phyloP scores from a whole-genome alignment of 2,329 filamentous ascomycete species.

The Emmonsia crescens region DNA sequence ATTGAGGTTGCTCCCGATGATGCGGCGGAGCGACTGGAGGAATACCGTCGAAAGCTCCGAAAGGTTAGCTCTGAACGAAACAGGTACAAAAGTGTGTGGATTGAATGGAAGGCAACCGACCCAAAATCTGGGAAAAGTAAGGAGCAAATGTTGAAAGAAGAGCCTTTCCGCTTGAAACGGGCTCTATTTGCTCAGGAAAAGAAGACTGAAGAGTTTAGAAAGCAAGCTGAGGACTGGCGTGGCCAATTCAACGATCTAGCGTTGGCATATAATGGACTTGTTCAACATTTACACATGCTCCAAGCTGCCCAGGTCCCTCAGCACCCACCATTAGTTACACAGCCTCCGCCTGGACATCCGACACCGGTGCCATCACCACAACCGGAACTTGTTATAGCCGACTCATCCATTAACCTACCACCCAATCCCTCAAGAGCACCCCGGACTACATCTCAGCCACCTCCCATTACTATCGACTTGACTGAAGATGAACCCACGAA shows the following conservation, averaged over 20 bases:
- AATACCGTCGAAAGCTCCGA: conserved; percentile 16
- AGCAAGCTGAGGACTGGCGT: conserved; percentile 21
- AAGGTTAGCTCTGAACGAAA: conserved; percentile 21
- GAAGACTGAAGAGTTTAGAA: conserved; percentile 18
- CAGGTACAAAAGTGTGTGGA: conserved; percentile 19
- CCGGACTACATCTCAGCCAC: conserved; percentile 1
- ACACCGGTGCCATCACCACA: not conserved
- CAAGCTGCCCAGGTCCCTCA: not conserved
- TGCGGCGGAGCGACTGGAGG: conserved; percentile 16
- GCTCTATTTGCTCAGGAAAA: conserved; percentile 17
- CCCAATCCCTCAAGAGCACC: conserved; percentile 13
- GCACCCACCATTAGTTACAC: not conserved
- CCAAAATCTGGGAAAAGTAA: conserved; percentile 20
- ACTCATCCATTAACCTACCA: conserved; percentile 11
- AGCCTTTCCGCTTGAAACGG: conserved; percentile 14
- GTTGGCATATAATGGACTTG: conserved; percentile 14
- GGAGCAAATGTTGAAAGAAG: conserved; percentile 12
- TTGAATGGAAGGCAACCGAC: conserved; percentile 18
- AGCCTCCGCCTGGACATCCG: not conserved
- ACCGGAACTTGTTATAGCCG: not conserved
- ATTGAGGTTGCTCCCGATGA: conserved; percentile 18
- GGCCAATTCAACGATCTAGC: conserved; percentile 15
- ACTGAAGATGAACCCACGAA: conserved; percentile 4
- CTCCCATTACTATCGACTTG: conserved; percentile 10
- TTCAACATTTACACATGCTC: not conserved